Percentiles rank a stretch among this genome's conserved stretches.
Evolutionary conservation across 805 yeast genomes (phyloP).

Genomic region (Saccharomycopsis guyanensis): DNA sequence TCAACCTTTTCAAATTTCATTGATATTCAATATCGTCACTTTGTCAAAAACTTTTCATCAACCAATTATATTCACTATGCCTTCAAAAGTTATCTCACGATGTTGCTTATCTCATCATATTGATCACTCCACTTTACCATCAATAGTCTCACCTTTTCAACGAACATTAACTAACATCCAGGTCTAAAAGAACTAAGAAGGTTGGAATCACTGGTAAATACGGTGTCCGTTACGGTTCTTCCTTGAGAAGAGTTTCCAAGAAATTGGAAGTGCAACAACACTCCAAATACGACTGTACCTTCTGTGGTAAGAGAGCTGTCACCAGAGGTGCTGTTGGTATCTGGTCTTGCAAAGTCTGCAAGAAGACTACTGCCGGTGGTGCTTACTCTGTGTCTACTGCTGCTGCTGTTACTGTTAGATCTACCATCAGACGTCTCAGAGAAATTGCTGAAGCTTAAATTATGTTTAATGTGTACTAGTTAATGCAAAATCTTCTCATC

Average conservation of each 20-base stretch:
- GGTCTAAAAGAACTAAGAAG: slow-evolving; percentile 99
- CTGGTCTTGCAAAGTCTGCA: slow-evolving; percentile 96
- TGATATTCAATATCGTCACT: no score
- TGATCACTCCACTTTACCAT: no score
- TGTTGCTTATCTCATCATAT: no score
- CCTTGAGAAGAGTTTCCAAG: slow-evolving; percentile 99
- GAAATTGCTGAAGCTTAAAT: slow-evolving; percentile 98
- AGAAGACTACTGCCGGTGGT: slow-evolving; percentile 99
- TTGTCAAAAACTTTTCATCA: no score
- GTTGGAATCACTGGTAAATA: slow-evolving; percentile 99
- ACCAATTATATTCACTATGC: no score
- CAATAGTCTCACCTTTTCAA: no score
- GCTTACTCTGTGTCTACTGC: slow-evolving; percentile 99
- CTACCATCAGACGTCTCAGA: slow-evolving; percentile 99
- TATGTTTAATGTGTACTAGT: slow-evolving; percentile 8
- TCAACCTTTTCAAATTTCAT: no score
- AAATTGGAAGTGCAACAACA: slow-evolving; percentile 98
- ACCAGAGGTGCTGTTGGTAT: slow-evolving; percentile 98
- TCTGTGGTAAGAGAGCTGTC: slow-evolving; percentile 99
- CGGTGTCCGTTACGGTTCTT: slow-evolving; percentile 99
- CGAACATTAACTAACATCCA: slow-evolving; percentile 26
- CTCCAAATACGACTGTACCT: slow-evolving; percentile 97
- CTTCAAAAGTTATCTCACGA: no score
- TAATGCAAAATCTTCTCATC: background rate
- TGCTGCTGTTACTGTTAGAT: slow-evolving; percentile 99